These are phyloP conservation scores for Sporisorium exsertum DNA, from an alignment of 1,284 basidiomycete species.

Conservation along the genomic window DNA sequence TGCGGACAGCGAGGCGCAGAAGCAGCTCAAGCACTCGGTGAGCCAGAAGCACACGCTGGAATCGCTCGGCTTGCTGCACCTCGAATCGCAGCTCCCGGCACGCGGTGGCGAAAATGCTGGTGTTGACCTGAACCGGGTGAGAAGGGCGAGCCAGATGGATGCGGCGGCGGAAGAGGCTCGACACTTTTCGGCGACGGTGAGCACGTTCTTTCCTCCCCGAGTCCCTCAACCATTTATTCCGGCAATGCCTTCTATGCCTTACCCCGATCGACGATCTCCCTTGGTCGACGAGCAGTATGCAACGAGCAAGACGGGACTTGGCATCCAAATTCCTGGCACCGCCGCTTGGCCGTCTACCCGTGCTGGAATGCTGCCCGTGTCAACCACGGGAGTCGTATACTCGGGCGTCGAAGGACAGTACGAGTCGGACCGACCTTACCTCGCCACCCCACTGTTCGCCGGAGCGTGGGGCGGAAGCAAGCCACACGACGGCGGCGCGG, in stretches of 20 bases:
- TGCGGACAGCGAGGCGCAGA: conserved; percentile 64
- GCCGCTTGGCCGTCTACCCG: conserved; percentile 5
- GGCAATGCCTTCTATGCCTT: conserved; percentile 1
- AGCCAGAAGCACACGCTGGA: conserved; percentile 48
- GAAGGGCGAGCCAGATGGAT: conserved; percentile 22
- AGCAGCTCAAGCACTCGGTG: conserved; percentile 51
- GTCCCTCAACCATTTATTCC: conserved; percentile 11
- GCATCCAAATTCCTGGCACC: conserved; percentile 11
- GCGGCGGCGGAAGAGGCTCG: conserved; percentile 8
- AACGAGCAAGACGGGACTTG: conserved; percentile 11
- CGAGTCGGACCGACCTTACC: conserved; percentile 1
- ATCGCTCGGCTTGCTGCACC: conserved; percentile 21
- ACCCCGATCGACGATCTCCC: background rate
- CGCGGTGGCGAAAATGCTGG: background rate
- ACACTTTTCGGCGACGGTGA: background rate
- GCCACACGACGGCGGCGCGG: background rate
- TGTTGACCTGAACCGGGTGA: background rate
- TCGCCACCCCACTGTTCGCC: background rate
- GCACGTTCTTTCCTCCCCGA: background rate
- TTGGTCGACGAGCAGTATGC: background rate
- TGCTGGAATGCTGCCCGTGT: conserved; percentile 7
- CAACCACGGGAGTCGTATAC: conserved; percentile 1
- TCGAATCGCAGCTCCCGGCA: background rate
- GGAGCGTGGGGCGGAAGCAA: conserved; percentile 4
- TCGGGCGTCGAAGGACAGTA: conserved; percentile 13